Evolutionary conservation across 2,329 filamentous ascomycete genomes (phyloP), one percentile per base, ranked within the genome.

Genomic region (Orbilia brochopaga): DNA sequence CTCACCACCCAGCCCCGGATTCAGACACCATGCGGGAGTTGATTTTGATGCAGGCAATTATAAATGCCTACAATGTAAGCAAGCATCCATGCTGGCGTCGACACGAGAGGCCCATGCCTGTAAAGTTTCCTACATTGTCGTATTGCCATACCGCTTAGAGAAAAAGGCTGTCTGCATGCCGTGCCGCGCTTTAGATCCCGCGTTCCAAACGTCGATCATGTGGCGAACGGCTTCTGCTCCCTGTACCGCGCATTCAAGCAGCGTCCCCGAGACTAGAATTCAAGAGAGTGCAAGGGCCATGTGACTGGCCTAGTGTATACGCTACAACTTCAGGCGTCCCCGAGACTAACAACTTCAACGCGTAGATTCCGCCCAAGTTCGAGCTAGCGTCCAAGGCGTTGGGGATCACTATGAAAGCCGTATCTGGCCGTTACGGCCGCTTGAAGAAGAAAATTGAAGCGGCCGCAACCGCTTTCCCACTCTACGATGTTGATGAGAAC

Each of bases 1-100:
- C 46, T 2, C 35, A 40, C 35, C 55, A 64, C 30, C 66, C 65
- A 21, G 58, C 65, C n/a, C 59, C 59, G 1, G 42, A 60, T 42
- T 70, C 66, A 23, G 66, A 60, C 15, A 55, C 66, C 2, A 70
- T 70, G 59, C 54, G 50, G 52, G 66, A 70, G 50, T 46, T 70
- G 27, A 70, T 70, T 15, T 11, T 70, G 15, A 64, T 70, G 66
- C 66, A 70, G 30, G 66, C 66, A 0, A 70, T 70, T n/a, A 60
- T 70, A 10, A 70, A 70, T 37, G 59, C 66, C 2, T 70, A 70
- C 40, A 63, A 63, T 17, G 66, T 70, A 52, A 59, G 66, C 51
- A 24, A 10, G 15, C 19, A 48, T 8, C 10, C 32, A 19, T 11
- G 3, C 3, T 59, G 54, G 13, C 17, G 23, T 32, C 50, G n/a